Evolutionary conservation across 306 rosid genomes (phyloP), one percentile per base, ranked within the genome.

Genomic region (Ochetophila trinervis): DNA sequence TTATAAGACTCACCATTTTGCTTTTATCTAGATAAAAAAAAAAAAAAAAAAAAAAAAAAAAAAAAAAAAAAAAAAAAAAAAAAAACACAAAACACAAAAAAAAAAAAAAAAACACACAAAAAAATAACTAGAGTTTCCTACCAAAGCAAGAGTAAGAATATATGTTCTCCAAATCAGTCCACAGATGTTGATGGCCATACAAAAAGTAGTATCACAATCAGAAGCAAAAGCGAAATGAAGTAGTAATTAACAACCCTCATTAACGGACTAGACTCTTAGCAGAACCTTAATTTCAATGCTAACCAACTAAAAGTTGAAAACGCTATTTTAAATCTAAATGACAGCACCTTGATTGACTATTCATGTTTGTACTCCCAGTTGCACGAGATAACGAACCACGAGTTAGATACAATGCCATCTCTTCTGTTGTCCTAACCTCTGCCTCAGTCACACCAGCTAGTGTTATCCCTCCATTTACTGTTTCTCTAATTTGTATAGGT

Each of bases 351-450:
- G 97, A 91, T 69, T 91, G 95, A 44, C 90, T 91, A 54, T 91
- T 88, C 97, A 91, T 88, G 68, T 91, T 91, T 30, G 96, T 91
- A 75, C 96, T 86, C 57, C 88, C 97, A 34, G 97, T 91, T 62
- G 96, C 97, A 70, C 96, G 95, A 19, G 86, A 68, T 48, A 83
- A 70, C 10, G 95, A 91, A 58, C 96, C 96, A 23, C 85, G 85
- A 22, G 86, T 63, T 53, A 91, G 82, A 83, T 86, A 67, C 0
- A 87, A 85, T 32, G 90, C 79, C 95, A 91, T 91, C 71, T 91
- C 96, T 80, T 87, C 96, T 60, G 80, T 86, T 11, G 96, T 80
- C 54, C 82, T 86, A 58, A 86, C 88, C 69, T 86, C 95, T 0
- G 90, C 85, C 76, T 91, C 97, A 0, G 91, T 85, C 69, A 88